Conservation (phyloP, 176 grass and related monocot genomes). For the Rhipidocladum racemiflorum region DNA sequence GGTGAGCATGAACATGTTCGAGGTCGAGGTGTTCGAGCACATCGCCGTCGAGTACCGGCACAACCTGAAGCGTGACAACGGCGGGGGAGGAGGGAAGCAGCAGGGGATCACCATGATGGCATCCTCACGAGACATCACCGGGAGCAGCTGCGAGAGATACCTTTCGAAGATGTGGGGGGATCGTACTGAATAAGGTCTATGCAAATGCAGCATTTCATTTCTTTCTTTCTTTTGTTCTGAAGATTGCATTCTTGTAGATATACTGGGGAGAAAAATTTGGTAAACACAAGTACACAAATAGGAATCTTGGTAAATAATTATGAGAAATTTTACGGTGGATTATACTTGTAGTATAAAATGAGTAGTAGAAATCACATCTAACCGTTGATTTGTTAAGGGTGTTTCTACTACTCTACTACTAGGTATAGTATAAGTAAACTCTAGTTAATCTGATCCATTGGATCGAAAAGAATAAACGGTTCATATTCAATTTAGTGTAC, state of each 20-base stretch:
- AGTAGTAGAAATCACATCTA: too few relatives aligned
- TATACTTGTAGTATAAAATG: too few relatives aligned
- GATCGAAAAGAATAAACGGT: too few relatives aligned
- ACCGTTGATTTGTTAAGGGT: too few relatives aligned
- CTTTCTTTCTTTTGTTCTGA: neutral
- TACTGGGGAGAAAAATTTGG: neutral
- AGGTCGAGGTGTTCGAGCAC: constrained; percentile 85
- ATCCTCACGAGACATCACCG: constrained; percentile 45
- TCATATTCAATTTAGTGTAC: too few relatives aligned
- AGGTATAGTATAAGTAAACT: too few relatives aligned
- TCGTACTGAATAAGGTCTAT: constrained; percentile 20
- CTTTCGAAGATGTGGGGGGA: constrained; percentile 85
- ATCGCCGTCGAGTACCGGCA: constrained; percentile 81
- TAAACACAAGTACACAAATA: neutral
- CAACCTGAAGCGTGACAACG: constrained; percentile 54
- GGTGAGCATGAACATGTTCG: constrained; percentile 85
- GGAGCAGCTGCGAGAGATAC: constrained; percentile 63
- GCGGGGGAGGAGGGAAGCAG: neutral
- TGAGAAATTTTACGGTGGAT: too few relatives aligned
- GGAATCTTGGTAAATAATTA: neutral
- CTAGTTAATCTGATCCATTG: too few relatives aligned
- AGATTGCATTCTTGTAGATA: constrained; percentile 25
- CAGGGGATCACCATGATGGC: constrained; percentile 35
- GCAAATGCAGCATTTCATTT: neutral
- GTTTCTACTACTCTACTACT: too few relatives aligned